Evolutionary conservation across 2,329 filamentous ascomycete genomes (phyloP).

Genomic region (Colletotrichum plurivorum): DNA sequence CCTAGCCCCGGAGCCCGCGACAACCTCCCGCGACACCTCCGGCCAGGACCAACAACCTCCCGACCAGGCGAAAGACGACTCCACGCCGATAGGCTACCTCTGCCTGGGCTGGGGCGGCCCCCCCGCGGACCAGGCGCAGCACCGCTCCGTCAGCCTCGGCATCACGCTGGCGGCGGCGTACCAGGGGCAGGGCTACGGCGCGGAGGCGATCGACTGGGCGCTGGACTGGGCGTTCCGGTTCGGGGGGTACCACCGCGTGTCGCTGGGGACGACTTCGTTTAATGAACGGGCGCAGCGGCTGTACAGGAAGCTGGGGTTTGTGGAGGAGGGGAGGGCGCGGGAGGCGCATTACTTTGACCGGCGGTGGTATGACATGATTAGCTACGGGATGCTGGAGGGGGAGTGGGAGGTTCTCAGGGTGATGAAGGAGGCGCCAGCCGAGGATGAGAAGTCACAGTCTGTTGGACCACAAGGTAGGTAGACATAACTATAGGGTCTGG

Average conservation of each 20-base stretch:
- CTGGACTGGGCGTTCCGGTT: not conserved
- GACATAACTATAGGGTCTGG: too few species aligned
- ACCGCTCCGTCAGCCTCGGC: not conserved
- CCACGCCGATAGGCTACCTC: not conserved
- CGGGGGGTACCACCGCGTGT: conserved; percentile 7
- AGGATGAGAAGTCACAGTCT: too few species aligned
- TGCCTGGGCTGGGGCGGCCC: not conserved
- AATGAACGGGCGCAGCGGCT: conserved; percentile 10
- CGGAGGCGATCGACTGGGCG: conserved; percentile 8
- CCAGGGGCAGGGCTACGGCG: not conserved
- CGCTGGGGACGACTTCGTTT: not conserved
- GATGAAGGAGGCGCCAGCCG: too few species aligned
- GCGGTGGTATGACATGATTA: not conserved
- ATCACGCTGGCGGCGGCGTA: not conserved
- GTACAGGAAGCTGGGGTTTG: not conserved
- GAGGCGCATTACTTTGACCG: conserved; percentile 1
- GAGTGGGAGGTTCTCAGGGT: not conserved
- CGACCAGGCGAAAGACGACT: not conserved
- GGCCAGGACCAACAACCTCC: too few species aligned
- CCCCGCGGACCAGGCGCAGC: not conserved
- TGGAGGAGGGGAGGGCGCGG: not conserved
- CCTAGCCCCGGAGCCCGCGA: not conserved
- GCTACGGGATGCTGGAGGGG: not conserved
- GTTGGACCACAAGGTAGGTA: too few species aligned
- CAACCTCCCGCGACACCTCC: too few species aligned